Percentiles rank a stretch among this genome's conserved stretches.
These are phyloP conservation scores for Astrothelium macrocarpum DNA, from an alignment of 495 filamentous ascomycete species.

Conservation along the genomic window DNA sequence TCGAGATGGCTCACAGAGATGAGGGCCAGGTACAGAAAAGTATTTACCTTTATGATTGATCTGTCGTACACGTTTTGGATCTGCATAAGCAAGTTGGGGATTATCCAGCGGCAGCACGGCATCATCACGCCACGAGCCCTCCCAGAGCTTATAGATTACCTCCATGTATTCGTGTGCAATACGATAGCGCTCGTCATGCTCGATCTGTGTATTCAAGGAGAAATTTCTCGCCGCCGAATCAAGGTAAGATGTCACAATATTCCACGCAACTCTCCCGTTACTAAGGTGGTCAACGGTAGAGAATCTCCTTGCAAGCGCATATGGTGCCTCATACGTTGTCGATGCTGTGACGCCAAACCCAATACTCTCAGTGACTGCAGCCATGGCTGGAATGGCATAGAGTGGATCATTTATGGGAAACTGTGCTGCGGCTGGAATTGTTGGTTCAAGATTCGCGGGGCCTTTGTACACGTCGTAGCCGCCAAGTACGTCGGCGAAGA, in stretches of 20 bases:
- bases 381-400: constrained; percentile 26
- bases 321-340: constrained; percentile 57
- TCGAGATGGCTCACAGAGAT: constrained; percentile 52
- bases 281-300: constrained; percentile 57
- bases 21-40: constrained; percentile 53
- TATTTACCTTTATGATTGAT: constrained; percentile 60
- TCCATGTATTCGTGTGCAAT: constrained; percentile 58
- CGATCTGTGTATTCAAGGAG: constrained; percentile 40
- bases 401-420: constrained; percentile 51
- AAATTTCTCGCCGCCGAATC: constrained; percentile 55
- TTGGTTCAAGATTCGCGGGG: constrained; percentile 42
- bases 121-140: constrained; percentile 57
- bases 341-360: constrained; percentile 56
- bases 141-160: constrained; percentile 58
- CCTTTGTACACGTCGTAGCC: constrained; percentile 59
- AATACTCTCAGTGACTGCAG: constrained; percentile 40
- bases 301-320: constrained; percentile 51
- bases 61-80: constrained; percentile 45
- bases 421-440: constrained; percentile 51
- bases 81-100: constrained; percentile 45
- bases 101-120: constrained; percentile 46
- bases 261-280: constrained; percentile 54
- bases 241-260: constrained; percentile 57
- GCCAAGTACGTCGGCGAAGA: constrained; percentile 49
- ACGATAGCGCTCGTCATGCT: constrained; percentile 60